Evolutionary conservation across 1,284 basidiomycete genomes (phyloP).

Genomic region (Kwoniella shivajii): DNA sequence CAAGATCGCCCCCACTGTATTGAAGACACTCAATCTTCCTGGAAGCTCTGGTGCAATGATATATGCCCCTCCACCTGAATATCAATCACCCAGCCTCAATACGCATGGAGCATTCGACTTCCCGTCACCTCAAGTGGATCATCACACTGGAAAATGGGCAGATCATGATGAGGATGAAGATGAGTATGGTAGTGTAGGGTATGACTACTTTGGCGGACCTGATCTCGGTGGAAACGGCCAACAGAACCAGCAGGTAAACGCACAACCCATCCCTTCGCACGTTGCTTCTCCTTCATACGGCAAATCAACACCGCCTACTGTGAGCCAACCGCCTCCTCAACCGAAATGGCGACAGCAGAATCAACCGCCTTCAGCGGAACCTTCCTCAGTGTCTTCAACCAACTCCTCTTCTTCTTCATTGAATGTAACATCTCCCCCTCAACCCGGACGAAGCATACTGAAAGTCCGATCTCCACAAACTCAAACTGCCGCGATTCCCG

Average conservation of each 20-base stretch:
- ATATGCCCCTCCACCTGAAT: conserved; percentile 66
- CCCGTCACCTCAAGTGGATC: conserved; percentile 38
- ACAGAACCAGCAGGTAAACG: not conserved
- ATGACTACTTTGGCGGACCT: conserved; percentile 66
- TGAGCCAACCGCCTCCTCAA: conserved; percentile 44
- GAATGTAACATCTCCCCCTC: conserved; percentile 33
- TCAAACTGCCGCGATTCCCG: conserved; percentile 15
- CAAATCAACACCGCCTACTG: conserved; percentile 28
- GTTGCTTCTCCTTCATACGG: conserved; percentile 21
- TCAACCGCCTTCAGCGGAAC: conserved; percentile 10
- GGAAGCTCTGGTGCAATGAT: conserved; percentile 62
- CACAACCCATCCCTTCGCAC: conserved; percentile 14
- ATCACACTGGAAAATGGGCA: conserved; percentile 44
- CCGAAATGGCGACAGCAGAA: conserved; percentile 46
- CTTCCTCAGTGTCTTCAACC: conserved; percentile 25
- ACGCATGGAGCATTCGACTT: conserved; percentile 37
- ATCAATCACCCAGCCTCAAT: conserved; percentile 38
- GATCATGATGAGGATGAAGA: conserved; percentile 55
- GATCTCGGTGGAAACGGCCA: conserved; percentile 53
- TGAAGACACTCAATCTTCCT: conserved; percentile 69
- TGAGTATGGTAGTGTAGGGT: conserved; percentile 57
- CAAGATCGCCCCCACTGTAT: conserved; percentile 86
- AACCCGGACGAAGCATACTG: conserved; percentile 46
- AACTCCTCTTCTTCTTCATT: conserved; percentile 33
- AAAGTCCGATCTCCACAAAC: conserved; percentile 45